A percentile compares a stretch with the other conserved stretches of the same genome.
Conservation (phyloP, 2,329 filamentous ascomycete species). For the Clonostachys rosea region DNA sequence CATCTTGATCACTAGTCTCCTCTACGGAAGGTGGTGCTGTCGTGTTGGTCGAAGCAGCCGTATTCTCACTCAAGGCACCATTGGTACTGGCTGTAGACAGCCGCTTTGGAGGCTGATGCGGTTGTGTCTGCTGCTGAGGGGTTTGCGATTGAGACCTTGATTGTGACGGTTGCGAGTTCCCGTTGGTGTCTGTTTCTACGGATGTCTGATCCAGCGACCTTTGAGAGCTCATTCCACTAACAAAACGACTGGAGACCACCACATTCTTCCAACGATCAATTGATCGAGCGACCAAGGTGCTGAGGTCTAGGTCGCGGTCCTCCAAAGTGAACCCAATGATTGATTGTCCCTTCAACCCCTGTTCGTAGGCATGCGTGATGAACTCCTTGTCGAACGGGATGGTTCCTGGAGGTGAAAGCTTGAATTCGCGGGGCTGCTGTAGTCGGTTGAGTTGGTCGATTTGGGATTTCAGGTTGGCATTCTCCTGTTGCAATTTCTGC, state of each 20-base stretch:
- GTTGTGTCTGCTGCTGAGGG: constrained; percentile 10
- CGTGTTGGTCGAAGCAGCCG: constrained; percentile 20
- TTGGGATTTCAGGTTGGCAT: constrained; percentile 49
- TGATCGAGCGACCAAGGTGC: constrained; percentile 43
- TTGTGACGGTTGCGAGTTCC: constrained; percentile 12
- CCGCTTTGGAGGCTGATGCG: constrained; percentile 15
- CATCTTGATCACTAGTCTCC: constrained; percentile 40
- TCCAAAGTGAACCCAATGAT: constrained; percentile 41
- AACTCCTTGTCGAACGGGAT: constrained; percentile 45
- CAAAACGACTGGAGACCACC: constrained; percentile 43
- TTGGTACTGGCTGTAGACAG: constrained; percentile 27
- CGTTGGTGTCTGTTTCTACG: constrained; percentile 12
- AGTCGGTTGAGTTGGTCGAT: constrained; percentile 54
- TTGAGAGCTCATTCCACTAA: constrained; percentile 43
- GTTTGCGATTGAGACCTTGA: constrained; percentile 13
- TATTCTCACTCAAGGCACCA: constrained; percentile 24
- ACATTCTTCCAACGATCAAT: constrained; percentile 61
- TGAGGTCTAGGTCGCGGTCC: constrained; percentile 48
- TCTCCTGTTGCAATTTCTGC: constrained; percentile 50
- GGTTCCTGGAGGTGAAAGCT: constrained; percentile 43
- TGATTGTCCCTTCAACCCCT: constrained; percentile 30
- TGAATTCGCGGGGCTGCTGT: constrained; percentile 58
- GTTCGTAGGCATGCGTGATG: constrained; percentile 39
- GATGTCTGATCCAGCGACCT: constrained; percentile 33
- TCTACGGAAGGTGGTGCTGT: constrained; percentile 33